Percentiles rank a stretch among this genome's conserved stretches.
phyloP scores from a whole-genome alignment of 2,329 filamentous ascomycete genomes.

The Fonsecaea nubica region DNA sequence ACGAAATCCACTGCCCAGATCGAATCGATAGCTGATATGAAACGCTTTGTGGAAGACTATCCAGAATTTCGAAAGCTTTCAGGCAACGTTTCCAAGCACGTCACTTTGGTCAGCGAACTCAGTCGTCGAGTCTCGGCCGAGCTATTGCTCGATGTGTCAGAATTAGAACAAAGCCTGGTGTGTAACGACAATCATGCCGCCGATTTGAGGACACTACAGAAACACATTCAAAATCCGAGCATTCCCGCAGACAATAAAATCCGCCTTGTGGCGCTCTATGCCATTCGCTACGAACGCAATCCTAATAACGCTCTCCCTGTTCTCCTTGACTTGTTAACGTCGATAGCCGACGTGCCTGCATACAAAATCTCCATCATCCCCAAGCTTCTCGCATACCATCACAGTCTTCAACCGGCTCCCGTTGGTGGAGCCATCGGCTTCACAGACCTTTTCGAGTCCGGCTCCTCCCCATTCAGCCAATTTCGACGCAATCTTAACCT shows the following conservation, averaged over 20 bases:
- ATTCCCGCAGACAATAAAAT: constrained; percentile 85
- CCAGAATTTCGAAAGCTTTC: constrained; percentile 97
- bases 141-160: constrained; percentile 91
- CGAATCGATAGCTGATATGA: constrained; percentile 98
- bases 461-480: constrained; percentile 81
- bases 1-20: constrained; percentile 97
- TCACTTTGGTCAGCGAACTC: constrained; percentile 91
- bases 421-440: constrained; percentile 77
- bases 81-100: constrained; percentile 97
- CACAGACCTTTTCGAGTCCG: constrained; percentile 88
- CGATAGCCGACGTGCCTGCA: constrained; percentile 79
- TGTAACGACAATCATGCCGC: constrained; percentile 93
- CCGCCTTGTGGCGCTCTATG: constrained; percentile 90
- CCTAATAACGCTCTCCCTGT: constrained; percentile 82
- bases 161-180: constrained; percentile 93
- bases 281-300: constrained; percentile 86
- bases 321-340: constrained; percentile 82
- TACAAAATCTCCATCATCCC: constrained; percentile 79
- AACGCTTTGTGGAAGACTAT: constrained; percentile 98
- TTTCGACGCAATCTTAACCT: constrained; percentile 75
- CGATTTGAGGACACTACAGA: constrained; percentile 92
- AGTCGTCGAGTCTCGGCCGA: constrained; percentile 86
- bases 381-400: constrained; percentile 83
- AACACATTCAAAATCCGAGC: constrained; percentile 77
- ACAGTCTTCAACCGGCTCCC: constrained; percentile 80